Evolutionary conservation across 805 yeast species (phyloP).

Genomic region (Schwanniomyces polymorphus): DNA sequence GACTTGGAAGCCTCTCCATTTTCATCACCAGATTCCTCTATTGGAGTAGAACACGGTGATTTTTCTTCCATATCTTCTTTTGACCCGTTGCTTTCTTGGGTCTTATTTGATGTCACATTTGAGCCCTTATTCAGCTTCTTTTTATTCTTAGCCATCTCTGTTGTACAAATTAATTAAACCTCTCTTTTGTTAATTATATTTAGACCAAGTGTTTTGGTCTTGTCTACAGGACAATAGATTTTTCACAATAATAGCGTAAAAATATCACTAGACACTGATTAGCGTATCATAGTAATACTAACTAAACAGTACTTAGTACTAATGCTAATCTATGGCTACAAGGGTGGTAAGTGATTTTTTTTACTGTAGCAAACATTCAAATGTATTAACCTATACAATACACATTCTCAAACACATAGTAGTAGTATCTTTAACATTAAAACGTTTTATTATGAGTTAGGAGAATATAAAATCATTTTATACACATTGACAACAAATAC

Average conservation of each 20-base stretch:
- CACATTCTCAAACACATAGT: conserved; percentile 1
- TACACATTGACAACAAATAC: conserved; percentile 8
- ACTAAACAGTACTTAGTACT: too few species aligned
- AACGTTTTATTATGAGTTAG: conserved; percentile 8
- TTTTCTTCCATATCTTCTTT: conserved; percentile 1
- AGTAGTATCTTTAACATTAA: conserved; percentile 4
- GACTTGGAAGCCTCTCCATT: background rate
- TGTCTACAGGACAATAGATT: background rate
- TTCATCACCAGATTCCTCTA: background rate
- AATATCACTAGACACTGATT: background rate
- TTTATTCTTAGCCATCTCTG: conserved; percentile 17
- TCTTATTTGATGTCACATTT: background rate
- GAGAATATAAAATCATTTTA: conserved; percentile 7
- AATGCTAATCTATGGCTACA: background rate
- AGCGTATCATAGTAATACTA: background rate
- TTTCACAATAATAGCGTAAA: background rate
- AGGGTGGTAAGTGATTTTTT: background rate
- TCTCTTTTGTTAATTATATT: background rate
- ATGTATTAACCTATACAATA: background rate
- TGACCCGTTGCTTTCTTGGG: background rate
- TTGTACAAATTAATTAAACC: background rate
- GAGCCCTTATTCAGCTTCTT: conserved; percentile 9
- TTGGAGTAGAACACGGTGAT: background rate
- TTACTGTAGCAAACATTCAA: background rate
- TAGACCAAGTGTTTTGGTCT: conserved; percentile 1